Evolutionary conservation across 139 green algal species (phyloP).

Genomic region (Picochlorum sp.): DNA sequence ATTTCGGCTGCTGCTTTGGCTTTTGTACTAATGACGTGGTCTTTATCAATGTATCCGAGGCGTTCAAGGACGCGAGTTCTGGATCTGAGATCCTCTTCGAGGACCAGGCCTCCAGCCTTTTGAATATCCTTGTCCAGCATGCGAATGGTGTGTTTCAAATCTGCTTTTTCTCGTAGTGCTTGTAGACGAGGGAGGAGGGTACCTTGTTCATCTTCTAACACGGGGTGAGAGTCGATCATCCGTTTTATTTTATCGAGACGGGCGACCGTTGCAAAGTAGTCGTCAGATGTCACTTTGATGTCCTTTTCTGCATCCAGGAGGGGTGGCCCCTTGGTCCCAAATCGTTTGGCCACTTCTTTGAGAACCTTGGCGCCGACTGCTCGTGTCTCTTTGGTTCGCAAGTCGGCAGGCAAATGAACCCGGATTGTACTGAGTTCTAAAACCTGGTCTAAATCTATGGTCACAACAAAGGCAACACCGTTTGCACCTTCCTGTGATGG

Average conservation of each 20-base stretch:
- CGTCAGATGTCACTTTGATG: constrained; percentile 40
- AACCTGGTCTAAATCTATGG: constrained; percentile 39
- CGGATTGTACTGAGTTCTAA: constrained; percentile 54
- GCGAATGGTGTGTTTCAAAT: constrained; percentile 23
- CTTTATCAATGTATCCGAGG: constrained; percentile 45
- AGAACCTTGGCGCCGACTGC: constrained; percentile 17
- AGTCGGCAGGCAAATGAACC: constrained; percentile 68
- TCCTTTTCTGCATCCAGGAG: constrained; percentile 62
- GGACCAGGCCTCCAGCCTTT: constrained; percentile 47
- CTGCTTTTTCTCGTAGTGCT: constrained; percentile 34
- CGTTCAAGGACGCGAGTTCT: constrained; percentile 50
- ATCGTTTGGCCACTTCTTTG: constrained; percentile 32
- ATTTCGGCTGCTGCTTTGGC: constrained; percentile 50
- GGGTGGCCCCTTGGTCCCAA: constrained; percentile 22
- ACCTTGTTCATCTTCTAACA: constrained; percentile 13
- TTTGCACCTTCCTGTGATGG: constrained; percentile 1
- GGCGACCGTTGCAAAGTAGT: constrained; percentile 19
- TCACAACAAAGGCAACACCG: constrained; percentile 43
- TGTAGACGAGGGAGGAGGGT: constrained; percentile 29
- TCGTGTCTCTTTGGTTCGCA: constrained; percentile 40
- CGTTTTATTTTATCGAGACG: constrained; percentile 44
- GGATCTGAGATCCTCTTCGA: constrained; percentile 58
- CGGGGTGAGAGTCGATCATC: constrained; percentile 34
- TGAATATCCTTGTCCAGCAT: constrained; percentile 39
- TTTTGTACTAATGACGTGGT: constrained; percentile 58